Percentiles rank a stretch among this genome's conserved stretches.
Evolutionary conservation across 345 rosid species (phyloP).

Genomic region (Lumnitzera racemosa): DNA sequence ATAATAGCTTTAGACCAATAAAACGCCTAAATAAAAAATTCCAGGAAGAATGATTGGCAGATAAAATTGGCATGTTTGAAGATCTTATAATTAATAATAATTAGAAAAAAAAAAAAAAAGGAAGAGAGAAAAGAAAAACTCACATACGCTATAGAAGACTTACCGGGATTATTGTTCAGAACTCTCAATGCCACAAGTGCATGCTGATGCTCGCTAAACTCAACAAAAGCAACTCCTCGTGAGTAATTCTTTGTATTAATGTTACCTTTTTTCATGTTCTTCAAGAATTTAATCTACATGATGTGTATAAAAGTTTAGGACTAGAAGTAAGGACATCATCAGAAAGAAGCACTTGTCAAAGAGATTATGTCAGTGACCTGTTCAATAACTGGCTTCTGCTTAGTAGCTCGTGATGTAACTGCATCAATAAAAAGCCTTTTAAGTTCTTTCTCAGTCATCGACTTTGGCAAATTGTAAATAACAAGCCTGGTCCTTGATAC

Average conservation of each 20-base stretch:
- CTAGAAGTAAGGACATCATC: not conserved
- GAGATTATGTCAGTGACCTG: constrained; percentile 44
- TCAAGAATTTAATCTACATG: constrained; percentile 68
- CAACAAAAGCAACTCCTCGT: constrained; percentile 84
- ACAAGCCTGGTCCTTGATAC: constrained; percentile 77
- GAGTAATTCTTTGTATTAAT: constrained; percentile 57
- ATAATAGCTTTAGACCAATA: not conserved
- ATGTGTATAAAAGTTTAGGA: constrained; percentile 1
- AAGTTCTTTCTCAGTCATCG: constrained; percentile 61
- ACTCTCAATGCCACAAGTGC: constrained; percentile 92
- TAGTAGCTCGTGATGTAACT: constrained; percentile 80
- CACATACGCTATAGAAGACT: constrained; percentile 1
- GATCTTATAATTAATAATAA: not conserved
- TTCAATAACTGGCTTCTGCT: constrained; percentile 73
- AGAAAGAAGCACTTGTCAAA: not conserved
- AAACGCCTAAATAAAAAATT: not conserved
- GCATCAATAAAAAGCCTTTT: constrained; percentile 63
- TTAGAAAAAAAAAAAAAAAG: not conserved
- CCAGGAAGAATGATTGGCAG: not conserved
- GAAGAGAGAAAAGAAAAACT: not conserved
- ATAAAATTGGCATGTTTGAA: not conserved
- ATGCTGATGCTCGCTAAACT: constrained; percentile 78
- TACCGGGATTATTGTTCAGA: constrained; percentile 90
- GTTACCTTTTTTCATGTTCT: constrained; percentile 56
- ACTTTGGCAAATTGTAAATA: constrained; percentile 78